phyloP scores from a whole-genome alignment of 306 rosid species.

The Lagenaria siceraria region DNA sequence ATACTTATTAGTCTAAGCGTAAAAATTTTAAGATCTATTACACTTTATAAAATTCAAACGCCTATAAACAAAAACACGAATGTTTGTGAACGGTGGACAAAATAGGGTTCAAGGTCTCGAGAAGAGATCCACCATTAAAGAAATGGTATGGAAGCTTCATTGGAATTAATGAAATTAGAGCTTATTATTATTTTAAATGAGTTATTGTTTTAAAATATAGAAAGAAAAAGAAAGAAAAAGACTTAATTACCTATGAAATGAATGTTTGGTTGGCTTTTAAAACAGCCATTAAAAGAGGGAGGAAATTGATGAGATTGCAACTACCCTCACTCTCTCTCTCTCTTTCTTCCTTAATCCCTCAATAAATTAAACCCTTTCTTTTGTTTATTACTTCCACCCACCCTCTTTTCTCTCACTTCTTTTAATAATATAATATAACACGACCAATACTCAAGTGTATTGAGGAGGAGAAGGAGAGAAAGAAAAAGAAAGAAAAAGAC shows the following conservation, averaged over 20 bases:
- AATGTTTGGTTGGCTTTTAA: constrained; percentile 1
- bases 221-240: neutral
- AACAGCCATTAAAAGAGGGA: neutral
- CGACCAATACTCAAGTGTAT: too few species aligned
- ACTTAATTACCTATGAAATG: neutral
- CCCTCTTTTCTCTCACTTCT: neutral
- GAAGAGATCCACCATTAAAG: neutral
- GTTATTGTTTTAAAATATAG: too few species aligned
- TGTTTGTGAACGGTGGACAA: too few species aligned
- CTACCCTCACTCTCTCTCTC: neutral
- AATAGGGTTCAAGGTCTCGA: neutral
- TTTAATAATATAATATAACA: too few species aligned
- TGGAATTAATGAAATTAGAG: too few species aligned
- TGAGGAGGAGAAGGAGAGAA: too few species aligned
- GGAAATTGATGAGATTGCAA: neutral
- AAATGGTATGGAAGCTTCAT: neutral
- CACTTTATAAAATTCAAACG: too few species aligned
- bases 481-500: too few species aligned
- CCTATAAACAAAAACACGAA: too few species aligned
- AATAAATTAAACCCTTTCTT: neutral
- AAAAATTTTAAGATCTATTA: too few species aligned
- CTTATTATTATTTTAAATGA: too few species aligned
- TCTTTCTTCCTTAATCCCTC: neutral
- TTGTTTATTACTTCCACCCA: constrained; percentile 7
- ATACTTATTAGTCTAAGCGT: too few species aligned